These are phyloP conservation scores for Phlebiopsis flavidoalba DNA, from an alignment of 768 basidiomycete genomes.

Conservation along the genomic window DNA sequence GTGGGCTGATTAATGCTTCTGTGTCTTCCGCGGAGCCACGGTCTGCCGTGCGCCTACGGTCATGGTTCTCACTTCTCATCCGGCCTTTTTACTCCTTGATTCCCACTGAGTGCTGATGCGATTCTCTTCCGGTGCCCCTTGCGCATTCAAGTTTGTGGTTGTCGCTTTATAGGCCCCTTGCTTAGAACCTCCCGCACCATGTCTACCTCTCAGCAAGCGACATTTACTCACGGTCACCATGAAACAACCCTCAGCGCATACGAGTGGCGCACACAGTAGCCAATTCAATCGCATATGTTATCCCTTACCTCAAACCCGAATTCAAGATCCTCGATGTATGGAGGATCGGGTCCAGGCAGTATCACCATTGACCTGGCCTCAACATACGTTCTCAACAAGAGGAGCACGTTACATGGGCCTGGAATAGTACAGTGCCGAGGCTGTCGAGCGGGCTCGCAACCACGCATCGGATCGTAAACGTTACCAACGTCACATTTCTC, in stretches of 20 bases:
- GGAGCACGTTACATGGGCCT: slow-evolving; percentile 41
- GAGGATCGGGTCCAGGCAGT: slow-evolving; percentile 49
- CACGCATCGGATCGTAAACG: slow-evolving; percentile 23
- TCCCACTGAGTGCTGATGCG: too few species aligned
- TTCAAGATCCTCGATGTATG: slow-evolving; percentile 45
- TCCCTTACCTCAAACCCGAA: slow-evolving; percentile 30
- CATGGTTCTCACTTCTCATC: too few species aligned
- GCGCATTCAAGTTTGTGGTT: too few species aligned
- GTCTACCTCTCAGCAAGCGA: not conserved
- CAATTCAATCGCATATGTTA: slow-evolving; percentile 38
- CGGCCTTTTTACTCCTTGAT: too few species aligned
- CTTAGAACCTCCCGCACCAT: not conserved
- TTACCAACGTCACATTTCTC: slow-evolving; percentile 35
- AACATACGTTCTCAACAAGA: slow-evolving; percentile 28
- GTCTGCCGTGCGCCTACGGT: too few species aligned
- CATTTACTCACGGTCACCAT: slow-evolving; percentile 8
- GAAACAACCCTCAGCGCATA: slow-evolving; percentile 9
- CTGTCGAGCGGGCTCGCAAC: slow-evolving; percentile 31
- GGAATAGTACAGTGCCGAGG: slow-evolving; percentile 30
- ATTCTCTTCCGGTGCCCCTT: too few species aligned
- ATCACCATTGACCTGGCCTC: slow-evolving; percentile 41
- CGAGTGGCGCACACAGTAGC: slow-evolving; percentile 33
- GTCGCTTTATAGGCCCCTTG: too few species aligned
- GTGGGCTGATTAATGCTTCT: too few species aligned
- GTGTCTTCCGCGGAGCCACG: too few species aligned